Percentiles rank a stretch among this genome's conserved stretches.
Conservation (phyloP, 441 rosid species). For the Populus hybrid region DNA sequence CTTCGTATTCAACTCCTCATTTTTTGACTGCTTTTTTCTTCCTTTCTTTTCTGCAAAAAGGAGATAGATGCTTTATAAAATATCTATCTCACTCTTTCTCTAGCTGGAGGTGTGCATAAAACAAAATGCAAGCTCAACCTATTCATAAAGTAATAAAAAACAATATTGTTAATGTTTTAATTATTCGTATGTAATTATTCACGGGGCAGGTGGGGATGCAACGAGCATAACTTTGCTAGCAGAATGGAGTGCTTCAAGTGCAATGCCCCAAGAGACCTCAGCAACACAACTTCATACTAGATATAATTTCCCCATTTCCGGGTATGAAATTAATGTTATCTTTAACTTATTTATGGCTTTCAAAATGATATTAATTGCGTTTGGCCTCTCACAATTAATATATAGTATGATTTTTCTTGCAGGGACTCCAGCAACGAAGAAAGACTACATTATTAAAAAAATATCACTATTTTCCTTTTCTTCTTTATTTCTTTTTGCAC, state of each 20-base stretch:
- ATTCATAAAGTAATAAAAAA: too few relatives aligned
- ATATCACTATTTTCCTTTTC: constrained; percentile 1
- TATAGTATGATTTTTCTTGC: background rate
- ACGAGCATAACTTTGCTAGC: constrained; percentile 87
- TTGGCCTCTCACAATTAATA: background rate
- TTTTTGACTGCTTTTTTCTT: too few relatives aligned
- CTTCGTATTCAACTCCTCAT: too few relatives aligned
- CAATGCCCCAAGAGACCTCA: constrained; percentile 75
- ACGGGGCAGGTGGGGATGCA: constrained; percentile 60
- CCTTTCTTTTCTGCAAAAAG: too few relatives aligned
- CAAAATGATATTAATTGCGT: background rate
- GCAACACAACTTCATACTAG: constrained; percentile 54
- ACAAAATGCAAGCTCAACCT: too few relatives aligned
- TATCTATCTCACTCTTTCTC: too few relatives aligned
- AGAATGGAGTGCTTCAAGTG: constrained; percentile 85
- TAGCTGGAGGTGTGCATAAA: background rate
- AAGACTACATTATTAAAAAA: constrained; percentile 9
- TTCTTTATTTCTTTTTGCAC: constrained; percentile 19
- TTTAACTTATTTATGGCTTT: too few relatives aligned
- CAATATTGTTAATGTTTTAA: background rate
- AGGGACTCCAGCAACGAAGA: constrained; percentile 35
- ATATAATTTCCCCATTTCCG: constrained; percentile 26
- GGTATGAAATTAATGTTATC: constrained; percentile 22
- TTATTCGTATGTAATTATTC: background rate
- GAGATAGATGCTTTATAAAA: too few relatives aligned